Evolutionary conservation across 2,329 filamentous ascomycete species (phyloP).

Genomic region (Nigrograna mackinnonii): DNA sequence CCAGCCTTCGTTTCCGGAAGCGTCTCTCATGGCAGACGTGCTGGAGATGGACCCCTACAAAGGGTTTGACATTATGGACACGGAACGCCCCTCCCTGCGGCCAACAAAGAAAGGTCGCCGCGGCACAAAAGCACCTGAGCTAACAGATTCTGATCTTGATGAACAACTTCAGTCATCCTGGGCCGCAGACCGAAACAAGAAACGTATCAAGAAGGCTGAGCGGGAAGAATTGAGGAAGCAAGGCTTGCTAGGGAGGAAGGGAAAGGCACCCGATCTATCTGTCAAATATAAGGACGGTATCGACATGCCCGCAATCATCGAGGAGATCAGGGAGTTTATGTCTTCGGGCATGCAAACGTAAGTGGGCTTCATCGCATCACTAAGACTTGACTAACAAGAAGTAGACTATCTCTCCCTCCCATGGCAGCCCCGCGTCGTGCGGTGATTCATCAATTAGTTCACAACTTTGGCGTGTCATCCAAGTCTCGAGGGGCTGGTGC

Average conservation of each 20-base stretch:
- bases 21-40: constrained; percentile 60
- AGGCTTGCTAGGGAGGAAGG: constrained; percentile 49
- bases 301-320: constrained; percentile 68
- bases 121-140: constrained; percentile 51
- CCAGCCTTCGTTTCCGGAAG: constrained; percentile 52
- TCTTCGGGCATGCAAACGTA: constrained; percentile 65
- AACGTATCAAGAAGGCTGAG: constrained; percentile 51
- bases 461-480: constrained; percentile 76
- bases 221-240: constrained; percentile 50
- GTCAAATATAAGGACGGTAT: constrained; percentile 76
- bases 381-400: not conserved
- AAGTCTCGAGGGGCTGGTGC: constrained; percentile 78
- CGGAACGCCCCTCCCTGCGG: constrained; percentile 69
- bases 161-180: constrained; percentile 44
- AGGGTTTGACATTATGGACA: constrained; percentile 85
- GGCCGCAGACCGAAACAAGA: constrained; percentile 50
- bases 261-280: constrained; percentile 55
- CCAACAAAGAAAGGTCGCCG: constrained; percentile 67
- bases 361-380: constrained; percentile 25
- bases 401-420: constrained; percentile 74
- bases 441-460: constrained; percentile 77
- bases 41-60: constrained; percentile 64
- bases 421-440: constrained; percentile 82
- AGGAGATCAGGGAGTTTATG: constrained; percentile 75
- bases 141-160: constrained; percentile 50